Percentiles rank a stretch among this genome's conserved stretches.
These are phyloP conservation scores for Lachnellula cervina DNA, from an alignment of 2,329 filamentous ascomycete species.

Conservation along the genomic window DNA sequence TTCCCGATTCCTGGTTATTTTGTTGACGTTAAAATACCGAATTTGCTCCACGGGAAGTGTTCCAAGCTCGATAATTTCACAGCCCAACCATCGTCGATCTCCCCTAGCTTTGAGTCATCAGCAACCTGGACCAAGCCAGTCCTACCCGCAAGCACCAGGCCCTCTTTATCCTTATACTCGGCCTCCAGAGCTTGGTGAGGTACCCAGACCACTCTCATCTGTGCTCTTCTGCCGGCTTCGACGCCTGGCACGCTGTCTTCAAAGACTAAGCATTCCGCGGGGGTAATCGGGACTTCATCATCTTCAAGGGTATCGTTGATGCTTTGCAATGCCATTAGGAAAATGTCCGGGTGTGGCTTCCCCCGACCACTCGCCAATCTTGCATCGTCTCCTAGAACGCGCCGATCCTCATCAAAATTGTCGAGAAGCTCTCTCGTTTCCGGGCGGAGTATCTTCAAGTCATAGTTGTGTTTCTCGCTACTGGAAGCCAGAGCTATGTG, in stretches of 20 bases:
- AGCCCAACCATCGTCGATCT: constrained; percentile 36
- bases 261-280: constrained; percentile 90
- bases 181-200: constrained; percentile 74
- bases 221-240: constrained; percentile 82
- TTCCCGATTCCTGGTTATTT: too few species aligned
- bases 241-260: constrained; percentile 93
- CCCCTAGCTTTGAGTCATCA: constrained; percentile 45
- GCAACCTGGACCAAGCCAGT: constrained; percentile 31
- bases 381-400: constrained; percentile 79
- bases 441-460: constrained; percentile 42
- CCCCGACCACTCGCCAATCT: constrained; percentile 73
- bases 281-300: constrained; percentile 61
- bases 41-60: constrained; percentile 36
- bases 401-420: constrained; percentile 62
- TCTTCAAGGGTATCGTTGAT: constrained; percentile 69
- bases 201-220: constrained; percentile 91
- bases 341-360: constrained; percentile 94
- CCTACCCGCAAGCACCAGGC: constrained; percentile 71
- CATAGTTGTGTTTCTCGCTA: constrained; percentile 47
- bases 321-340: constrained; percentile 75
- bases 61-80: constrained; percentile 34
- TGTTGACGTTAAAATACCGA: constrained; percentile 21
- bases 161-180: constrained; percentile 71
- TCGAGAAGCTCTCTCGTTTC: constrained; percentile 53
- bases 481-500: constrained; percentile 78